Evolutionary conservation across 805 yeast species (phyloP).

Genomic region (Saturnispora diversa): DNA sequence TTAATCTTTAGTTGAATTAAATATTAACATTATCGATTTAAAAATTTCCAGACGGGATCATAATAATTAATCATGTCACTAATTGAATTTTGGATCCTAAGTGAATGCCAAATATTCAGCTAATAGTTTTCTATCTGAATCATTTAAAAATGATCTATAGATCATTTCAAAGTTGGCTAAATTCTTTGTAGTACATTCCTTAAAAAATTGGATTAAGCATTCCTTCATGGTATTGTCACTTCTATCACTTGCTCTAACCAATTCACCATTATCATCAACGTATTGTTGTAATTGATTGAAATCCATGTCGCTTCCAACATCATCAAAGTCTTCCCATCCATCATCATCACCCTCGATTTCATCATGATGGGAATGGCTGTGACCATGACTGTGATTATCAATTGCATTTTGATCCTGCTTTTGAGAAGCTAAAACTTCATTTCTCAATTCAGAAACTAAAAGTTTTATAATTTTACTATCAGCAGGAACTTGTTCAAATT

Average conservation of each 20-base stretch:
- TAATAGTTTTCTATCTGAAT: constrained; percentile 45
- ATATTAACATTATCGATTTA: constrained; percentile 19
- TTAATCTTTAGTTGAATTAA: no score
- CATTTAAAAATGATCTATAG: constrained; percentile 37
- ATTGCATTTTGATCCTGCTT: constrained; percentile 36
- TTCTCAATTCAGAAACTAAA: constrained; percentile 57
- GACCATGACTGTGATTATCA: constrained; percentile 15
- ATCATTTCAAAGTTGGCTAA: constrained; percentile 43
- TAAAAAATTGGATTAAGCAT: constrained; percentile 44
- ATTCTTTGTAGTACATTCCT: constrained; percentile 44
- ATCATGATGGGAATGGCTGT: constrained; percentile 23
- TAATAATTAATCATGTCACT: constrained; percentile 1
- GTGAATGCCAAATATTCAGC: constrained; percentile 35
- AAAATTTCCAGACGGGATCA: constrained; percentile 26
- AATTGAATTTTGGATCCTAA: constrained; percentile 6
- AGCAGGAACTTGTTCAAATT: constrained; percentile 59
- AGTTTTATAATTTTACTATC: constrained; percentile 66
- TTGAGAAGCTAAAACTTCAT: constrained; percentile 39
- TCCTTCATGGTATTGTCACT: constrained; percentile 29
- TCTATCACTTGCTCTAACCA: constrained; percentile 18
- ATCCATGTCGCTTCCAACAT: constrained; percentile 46
- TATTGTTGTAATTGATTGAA: constrained; percentile 56
- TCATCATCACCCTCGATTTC: constrained; percentile 40
- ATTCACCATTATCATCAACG: constrained; percentile 37
- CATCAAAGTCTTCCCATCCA: constrained; percentile 76